These are phyloP conservation scores for Akanthomyces lecanii DNA, from an alignment of 2,329 filamentous ascomycete genomes.

Conservation along the genomic window DNA sequence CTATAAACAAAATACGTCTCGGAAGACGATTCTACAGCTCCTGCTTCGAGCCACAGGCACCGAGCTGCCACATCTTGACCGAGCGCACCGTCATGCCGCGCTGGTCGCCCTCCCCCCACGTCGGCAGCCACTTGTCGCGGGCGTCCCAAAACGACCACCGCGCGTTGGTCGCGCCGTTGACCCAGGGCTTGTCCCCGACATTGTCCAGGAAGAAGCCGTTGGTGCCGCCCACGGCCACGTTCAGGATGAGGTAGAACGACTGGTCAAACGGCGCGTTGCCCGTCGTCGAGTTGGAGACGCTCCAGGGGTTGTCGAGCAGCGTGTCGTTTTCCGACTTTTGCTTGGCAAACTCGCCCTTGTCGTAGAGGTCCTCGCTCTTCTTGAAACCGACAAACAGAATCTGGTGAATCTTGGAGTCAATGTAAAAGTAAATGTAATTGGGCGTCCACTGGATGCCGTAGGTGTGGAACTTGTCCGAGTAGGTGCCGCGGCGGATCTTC, in stretches of 20 bases:
- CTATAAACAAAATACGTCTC: not conserved
- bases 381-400: conserved; percentile 36
- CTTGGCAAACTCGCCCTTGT: conserved; percentile 39
- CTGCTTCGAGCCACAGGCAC: conserved; percentile 19
- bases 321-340: conserved; percentile 37
- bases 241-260: conserved; percentile 47
- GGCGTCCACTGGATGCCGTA: conserved; percentile 51
- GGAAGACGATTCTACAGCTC: conserved; percentile 1
- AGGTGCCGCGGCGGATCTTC: conserved; percentile 34
- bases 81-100: conserved; percentile 43
- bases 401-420: conserved; percentile 41
- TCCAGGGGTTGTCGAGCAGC: conserved; percentile 42
- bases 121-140: conserved; percentile 39
- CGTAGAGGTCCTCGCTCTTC: conserved; percentile 33
- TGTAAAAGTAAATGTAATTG: conserved; percentile 50
- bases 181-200: conserved; percentile 43
- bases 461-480: conserved; percentile 43
- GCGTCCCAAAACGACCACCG: conserved; percentile 41
- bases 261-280: conserved; percentile 49
- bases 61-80: conserved; percentile 45
- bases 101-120: conserved; percentile 41
- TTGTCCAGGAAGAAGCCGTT: conserved; percentile 47
- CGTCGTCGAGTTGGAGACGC: conserved; percentile 30
- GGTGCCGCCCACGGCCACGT: conserved; percentile 46
- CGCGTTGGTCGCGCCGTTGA: conserved; percentile 36